Base-by-base conservation (phyloP, 2,329 filamentous ascomycete species). In the Endoconidiophora laricicola region DNA sequence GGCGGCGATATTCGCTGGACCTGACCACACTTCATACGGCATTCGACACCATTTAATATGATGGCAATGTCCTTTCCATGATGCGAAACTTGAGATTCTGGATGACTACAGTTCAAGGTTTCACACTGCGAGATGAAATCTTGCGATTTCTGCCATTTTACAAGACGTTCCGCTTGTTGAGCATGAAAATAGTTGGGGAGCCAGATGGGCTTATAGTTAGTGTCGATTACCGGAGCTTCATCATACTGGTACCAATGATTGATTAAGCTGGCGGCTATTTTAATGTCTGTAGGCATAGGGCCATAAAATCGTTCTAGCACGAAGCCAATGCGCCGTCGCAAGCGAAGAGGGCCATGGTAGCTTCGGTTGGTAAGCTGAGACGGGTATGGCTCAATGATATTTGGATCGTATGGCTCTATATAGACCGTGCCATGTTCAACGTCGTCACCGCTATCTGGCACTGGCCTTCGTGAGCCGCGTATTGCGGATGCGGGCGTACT, bases 261-360 rank as follows among this genome's bases (percentile, higher is more conserved):
- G 22, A 59, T 52, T 43, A 59, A 40, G 42, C 47, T 51, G 1
- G 49, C 55, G 9, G 58, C 57, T 4, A 53, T 46, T n/a, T 51
- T 50, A 10, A 56, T 56, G 3, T 57, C 56, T 9, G 53, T 50
- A 7, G 54, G 44, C 6, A 52, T 52, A 1, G 58, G 58, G 9
- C 58, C 58, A 44, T 57, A 59, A 14, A 58, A 58, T 36, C 55
- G 54, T 16, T 59, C 55, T n/a, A 58, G 44, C 1, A 58, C 56
- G 29, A 56, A 54, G 3, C 55, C 55, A 14, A 56, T 55, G 26
- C 57, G 53, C 4, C 55, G 48, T 16, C 52, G 53, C 0, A 56
- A 37, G 22, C 62, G 59, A 12, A 67, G 54, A 2, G 64, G 63
- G 2, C 65, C 66, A 14, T 61, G 60, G 54, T 67, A 67, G 39